Base-by-base conservation (phyloP, 768 basidiomycete species). In the Naganishia friedmannii region DNA sequence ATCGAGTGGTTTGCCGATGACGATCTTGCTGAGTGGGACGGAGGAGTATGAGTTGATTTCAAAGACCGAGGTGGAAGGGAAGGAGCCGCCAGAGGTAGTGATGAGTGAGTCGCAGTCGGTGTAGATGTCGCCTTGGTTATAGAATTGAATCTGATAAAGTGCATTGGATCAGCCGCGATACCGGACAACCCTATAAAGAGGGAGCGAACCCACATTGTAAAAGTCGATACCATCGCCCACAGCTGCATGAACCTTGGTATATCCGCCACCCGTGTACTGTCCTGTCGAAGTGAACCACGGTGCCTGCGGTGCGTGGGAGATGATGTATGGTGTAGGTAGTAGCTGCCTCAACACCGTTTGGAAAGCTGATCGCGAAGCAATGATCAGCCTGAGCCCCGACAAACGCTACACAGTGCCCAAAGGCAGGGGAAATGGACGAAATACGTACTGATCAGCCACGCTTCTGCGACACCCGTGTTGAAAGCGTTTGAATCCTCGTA, bases 1-100 rank as follows among this genome's bases (percentile, higher is more conserved):
- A 31, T 76, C 56, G 75, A 86, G 87, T 0, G 89, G 89, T 79
- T 91, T 91, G 4, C 89, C 89, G 74, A 91, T 89, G 71, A 90
- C 86, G 60, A 90, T 83, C 80, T 91, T 90, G 77, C 85, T 78
- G 54, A 86, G 75, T 2, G 83, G 77, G 10, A 90, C 85, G 26
- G 88, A 88, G 23, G 77, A 76, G 69, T 80, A 85, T 1, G 84
- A 83, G 57, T 85, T 85, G 71, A 88, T 87, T 76, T 88, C 84
- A 79, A 88, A 86, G 39, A 86, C 81, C 0, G 89, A 84, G 0
- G 88, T 84, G 46, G 87, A 66, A 9, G 89, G 90, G 86, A 87
- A 90, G 48, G 82, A 77, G 67, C 79, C 83, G 4, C 87, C 87
- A 8, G 88, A 89, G 0, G 84, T 77, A 3, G 82, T 86, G 56